A percentile compares a stretch with the other conserved stretches of the same genome.
Evolutionary conservation across 371 early-diverging fungal genomes (phyloP).

Genomic region (Mucor indicus): DNA sequence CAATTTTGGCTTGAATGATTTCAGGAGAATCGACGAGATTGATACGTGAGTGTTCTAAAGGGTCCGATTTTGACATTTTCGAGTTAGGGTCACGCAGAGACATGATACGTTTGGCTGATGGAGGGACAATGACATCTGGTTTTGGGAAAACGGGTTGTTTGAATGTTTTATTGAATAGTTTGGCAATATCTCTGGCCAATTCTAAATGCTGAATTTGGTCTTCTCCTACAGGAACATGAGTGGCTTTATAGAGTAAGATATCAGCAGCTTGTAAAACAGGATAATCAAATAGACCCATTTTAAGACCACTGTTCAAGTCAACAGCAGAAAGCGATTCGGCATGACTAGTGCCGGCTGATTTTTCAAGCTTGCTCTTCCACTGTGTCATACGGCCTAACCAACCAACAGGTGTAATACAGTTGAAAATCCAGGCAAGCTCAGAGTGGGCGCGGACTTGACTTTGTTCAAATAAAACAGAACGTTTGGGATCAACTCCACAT

Average conservation of each 20-base stretch:
- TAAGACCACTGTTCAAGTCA: constrained; percentile 50
- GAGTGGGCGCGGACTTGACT: constrained; percentile 73
- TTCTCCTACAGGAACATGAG: constrained; percentile 92
- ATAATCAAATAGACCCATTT: constrained; percentile 85
- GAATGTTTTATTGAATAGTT: constrained; percentile 71
- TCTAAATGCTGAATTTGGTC: constrained; percentile 94
- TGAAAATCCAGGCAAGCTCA: constrained; percentile 85
- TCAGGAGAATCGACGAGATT: constrained; percentile 72
- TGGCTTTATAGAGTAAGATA: constrained; percentile 85
- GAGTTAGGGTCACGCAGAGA: constrained; percentile 71
- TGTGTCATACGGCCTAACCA: constrained; percentile 95
- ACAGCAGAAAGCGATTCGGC: constrained; percentile 47
- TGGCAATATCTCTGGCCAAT: constrained; percentile 75
- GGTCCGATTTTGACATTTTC: constrained; percentile 95
- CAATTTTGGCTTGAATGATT: constrained; percentile 67
- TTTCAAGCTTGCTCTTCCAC: constrained; percentile 78
- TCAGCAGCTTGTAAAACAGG: constrained; percentile 96
- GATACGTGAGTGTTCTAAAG: constrained; percentile 69
- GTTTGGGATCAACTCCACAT: constrained; percentile 83
- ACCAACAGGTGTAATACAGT: constrained; percentile 82
- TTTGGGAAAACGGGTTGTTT: constrained; percentile 58
- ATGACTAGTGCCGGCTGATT: constrained; percentile 20
- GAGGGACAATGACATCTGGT: constrained; percentile 67
- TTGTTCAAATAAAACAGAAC: constrained; percentile 80
- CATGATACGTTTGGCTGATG: constrained; percentile 78